Evolutionary conservation across 768 basidiomycete species (phyloP), one percentile per base, ranked within the genome.

Genomic region (Fibroporia radiculosa): DNA sequence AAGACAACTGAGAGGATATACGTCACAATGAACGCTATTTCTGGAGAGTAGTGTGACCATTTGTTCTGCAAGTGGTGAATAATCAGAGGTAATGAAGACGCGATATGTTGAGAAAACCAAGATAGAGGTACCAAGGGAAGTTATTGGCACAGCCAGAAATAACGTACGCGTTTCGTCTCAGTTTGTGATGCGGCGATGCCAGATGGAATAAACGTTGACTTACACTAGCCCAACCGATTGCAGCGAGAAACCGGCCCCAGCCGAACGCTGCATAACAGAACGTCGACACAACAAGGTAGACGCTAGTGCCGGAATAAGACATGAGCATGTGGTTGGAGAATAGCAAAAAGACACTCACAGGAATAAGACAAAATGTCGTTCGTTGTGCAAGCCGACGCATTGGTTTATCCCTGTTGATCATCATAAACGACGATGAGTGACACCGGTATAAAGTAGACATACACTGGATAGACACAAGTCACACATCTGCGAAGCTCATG

Each of bases 321-420:
- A n/a, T n/a, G n/a, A n/a, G n/a, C n/a, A n/a, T n/a, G n/a, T n/a
- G n/a, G n/a, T 42, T 22, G 28, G 34, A 45, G 1, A 23, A 1
- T 18, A 31, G 11, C 3, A 32, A 40, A 13, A 38, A 14, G 31
- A 26, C 6, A 65, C 82, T 44, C 50, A 89, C 90, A 98, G 84
- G 74, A 98, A 99, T 37, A 98, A 68, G 29, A 95, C 75, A 56
- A 99, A 99, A 65, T 97, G 92, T 0, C 95, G 81, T 59, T 97
- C 93, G 55, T 98, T 99, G 60, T 95, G 73, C 6, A 98, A 62
- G 10, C 95, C 95, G 34, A 99, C 95, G 59, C 95, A 98, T 77
- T 92, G 90, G 62, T 97, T 97, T 40, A 97, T 80, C 93, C 93
- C 90, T 93, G 57, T 26, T 22, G 28, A 27, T 16, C 16, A 44